Conservation (phyloP, 2,329 filamentous ascomycete genomes). For the Aspergillus udagawae region DNA sequence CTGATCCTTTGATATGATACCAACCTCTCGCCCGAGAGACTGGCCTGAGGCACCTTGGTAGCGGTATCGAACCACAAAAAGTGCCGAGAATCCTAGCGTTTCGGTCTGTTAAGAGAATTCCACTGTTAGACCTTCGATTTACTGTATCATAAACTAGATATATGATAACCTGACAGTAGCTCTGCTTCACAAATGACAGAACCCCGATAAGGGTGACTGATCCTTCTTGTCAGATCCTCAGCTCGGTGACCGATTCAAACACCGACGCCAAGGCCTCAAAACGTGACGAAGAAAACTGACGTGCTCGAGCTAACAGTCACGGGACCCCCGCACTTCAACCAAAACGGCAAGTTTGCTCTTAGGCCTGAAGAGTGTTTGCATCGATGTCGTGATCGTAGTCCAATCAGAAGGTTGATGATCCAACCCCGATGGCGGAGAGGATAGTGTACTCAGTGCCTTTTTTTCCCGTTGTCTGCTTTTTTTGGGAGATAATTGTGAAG, state of each 20-base stretch:
- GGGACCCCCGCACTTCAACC: constrained; percentile 24
- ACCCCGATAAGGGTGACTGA: background rate
- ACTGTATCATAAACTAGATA: background rate
- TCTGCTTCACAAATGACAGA: background rate
- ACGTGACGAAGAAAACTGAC: constrained; percentile 16
- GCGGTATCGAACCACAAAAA: too few relatives aligned
- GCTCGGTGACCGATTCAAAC: background rate
- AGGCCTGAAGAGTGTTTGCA: constrained; percentile 25
- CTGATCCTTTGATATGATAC: background rate
- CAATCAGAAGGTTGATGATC: constrained; percentile 37
- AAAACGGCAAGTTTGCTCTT: constrained; percentile 28
- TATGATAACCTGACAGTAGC: background rate
- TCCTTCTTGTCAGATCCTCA: background rate
- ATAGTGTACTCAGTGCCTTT: constrained; percentile 1
- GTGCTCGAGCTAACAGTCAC: constrained; percentile 27
- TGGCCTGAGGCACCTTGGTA: background rate
- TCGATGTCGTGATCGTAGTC: constrained; percentile 44
- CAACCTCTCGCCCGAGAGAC: constrained; percentile 6
- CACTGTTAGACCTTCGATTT: background rate
- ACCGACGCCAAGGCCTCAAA: constrained; percentile 21
- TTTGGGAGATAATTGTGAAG: constrained; percentile 16
- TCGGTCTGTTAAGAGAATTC: background rate
- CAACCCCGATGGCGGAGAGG: constrained; percentile 35
- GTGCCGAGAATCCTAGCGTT: background rate
- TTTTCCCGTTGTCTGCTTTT: constrained; percentile 1